Conservation (phyloP, 768 basidiomycete species). For the Podaxis carcinomalis region DNA sequence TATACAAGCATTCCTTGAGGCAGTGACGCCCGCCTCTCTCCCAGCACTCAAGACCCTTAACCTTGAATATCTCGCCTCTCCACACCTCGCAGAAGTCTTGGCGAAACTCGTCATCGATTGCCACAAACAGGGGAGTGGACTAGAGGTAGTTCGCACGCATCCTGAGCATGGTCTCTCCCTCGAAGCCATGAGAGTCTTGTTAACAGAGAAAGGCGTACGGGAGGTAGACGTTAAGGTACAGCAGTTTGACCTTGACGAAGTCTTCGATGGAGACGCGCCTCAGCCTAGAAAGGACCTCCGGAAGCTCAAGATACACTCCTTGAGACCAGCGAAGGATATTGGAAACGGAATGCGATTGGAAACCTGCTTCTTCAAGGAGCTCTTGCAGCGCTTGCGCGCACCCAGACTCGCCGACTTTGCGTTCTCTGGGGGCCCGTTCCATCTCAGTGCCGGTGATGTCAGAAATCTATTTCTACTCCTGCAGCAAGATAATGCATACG, state of each 20-base stretch:
- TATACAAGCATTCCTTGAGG: neutral
- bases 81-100: neutral
- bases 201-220: neutral
- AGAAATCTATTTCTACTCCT: neutral
- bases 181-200: neutral
- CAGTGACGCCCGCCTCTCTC: neutral
- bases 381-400: neutral
- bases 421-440: neutral
- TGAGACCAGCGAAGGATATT: neutral
- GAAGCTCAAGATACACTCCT: neutral
- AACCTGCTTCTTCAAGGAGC: neutral
- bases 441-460: neutral
- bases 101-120: neutral
- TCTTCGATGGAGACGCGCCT: neutral
- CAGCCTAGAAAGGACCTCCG: neutral
- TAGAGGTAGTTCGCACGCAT: neutral
- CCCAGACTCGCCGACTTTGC: neutral
- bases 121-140: neutral
- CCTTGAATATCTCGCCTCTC: neutral
- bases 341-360: neutral
- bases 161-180: neutral
- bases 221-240: neutral
- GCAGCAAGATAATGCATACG: neutral
- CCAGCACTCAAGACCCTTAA: neutral
- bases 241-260: neutral